Conservation (phyloP, 805 yeast genomes). For the Saturnispora diversa region DNA sequence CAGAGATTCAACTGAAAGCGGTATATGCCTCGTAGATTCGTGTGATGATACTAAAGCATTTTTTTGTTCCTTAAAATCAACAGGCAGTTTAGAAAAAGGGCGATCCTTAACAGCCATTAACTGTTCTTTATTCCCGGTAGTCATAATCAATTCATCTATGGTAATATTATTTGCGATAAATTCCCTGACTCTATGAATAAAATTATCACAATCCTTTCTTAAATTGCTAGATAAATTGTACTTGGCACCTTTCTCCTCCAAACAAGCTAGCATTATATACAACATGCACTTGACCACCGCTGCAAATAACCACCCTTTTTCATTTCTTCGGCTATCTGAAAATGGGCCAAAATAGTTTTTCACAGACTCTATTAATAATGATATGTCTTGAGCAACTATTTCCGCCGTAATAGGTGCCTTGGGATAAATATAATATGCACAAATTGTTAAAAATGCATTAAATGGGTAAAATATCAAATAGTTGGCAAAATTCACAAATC, state of each 20-base stretch:
- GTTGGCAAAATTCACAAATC: constrained; percentile 15
- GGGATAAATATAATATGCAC: constrained; percentile 22
- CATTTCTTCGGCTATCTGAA: constrained; percentile 9
- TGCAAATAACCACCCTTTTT: constrained; percentile 18
- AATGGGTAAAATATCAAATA: constrained; percentile 27
- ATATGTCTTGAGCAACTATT: constrained; percentile 19
- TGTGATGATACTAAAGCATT: neutral
- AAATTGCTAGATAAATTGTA: constrained; percentile 1
- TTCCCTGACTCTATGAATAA: constrained; percentile 1
- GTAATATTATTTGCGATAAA: constrained; percentile 2
- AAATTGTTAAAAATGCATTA: constrained; percentile 26
- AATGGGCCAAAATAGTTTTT: constrained; percentile 16
- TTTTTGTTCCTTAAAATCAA: neutral
- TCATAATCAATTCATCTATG: constrained; percentile 7
- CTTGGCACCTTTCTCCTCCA: neutral
- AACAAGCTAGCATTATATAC: constrained; percentile 17
- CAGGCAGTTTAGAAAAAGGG: constrained; percentile 1
- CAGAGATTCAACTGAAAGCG: neutral
- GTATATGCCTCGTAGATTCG: neutral
- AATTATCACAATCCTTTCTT: neutral
- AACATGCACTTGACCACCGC: constrained; percentile 19
- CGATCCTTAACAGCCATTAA: neutral
- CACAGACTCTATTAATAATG: constrained; percentile 19
- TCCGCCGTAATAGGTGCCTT: constrained; percentile 10
- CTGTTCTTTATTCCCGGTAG: constrained; percentile 2